Evolutionary conservation across 176 grass and related monocot species (phyloP).

Genomic region (Juncus effusus): DNA sequence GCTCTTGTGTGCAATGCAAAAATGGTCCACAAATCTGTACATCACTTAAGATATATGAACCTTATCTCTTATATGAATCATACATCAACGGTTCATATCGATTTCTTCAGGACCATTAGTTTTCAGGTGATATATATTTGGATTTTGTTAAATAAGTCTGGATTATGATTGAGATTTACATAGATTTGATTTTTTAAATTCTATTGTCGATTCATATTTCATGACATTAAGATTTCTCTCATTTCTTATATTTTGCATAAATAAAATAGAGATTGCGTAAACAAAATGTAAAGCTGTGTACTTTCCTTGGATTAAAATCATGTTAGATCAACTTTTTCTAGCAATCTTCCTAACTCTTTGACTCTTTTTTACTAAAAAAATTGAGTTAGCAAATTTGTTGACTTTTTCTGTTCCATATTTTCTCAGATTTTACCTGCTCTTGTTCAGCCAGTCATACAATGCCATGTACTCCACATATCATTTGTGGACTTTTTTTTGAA

Average conservation of each 20-base stretch:
- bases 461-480: neutral
- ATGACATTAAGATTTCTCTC: too few species aligned
- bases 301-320: constrained; percentile 24
- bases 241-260: too few species aligned
- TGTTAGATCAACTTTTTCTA: neutral
- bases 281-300: neutral
- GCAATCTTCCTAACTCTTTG: neutral
- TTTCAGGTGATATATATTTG: too few species aligned
- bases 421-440: neutral
- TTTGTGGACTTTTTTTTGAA: too few species aligned
- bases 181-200: too few species aligned
- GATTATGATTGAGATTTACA: too few species aligned
- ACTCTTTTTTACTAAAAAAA: neutral
- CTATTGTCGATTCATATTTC: too few species aligned
- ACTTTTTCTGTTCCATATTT: neutral
- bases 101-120: too few species aligned
- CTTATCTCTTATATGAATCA: constrained; percentile 18
- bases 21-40: constrained; percentile 14
- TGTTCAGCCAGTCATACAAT: neutral
- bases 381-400: neutral
- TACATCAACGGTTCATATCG: neutral
- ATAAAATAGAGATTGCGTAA: too few species aligned
- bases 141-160: too few species aligned
- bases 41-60: constrained; percentile 2
- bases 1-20: neutral